phyloP scores from a whole-genome alignment of 2,329 filamentous ascomycete genomes.

The Talaromyces sp. region DNA sequence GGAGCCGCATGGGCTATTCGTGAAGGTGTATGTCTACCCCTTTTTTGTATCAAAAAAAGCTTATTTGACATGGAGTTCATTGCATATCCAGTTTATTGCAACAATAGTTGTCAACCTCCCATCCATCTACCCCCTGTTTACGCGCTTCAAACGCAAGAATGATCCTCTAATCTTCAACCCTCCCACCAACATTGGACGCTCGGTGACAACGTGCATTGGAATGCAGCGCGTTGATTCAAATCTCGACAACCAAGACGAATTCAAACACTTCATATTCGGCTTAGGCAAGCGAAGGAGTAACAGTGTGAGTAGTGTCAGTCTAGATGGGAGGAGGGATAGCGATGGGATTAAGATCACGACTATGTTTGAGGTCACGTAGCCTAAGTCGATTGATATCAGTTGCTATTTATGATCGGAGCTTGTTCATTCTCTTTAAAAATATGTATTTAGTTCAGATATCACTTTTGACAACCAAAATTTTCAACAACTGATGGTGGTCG shows the following conservation, averaged over 20 bases:
- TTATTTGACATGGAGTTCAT: not conserved
- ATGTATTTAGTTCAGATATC: not conserved
- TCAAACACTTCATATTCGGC: not conserved
- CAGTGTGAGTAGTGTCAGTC: constrained; percentile 4
- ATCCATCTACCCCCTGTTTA: constrained; percentile 37
- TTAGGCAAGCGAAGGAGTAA: not conserved
- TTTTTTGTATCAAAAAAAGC: not conserved
- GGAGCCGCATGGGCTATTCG: constrained; percentile 41
- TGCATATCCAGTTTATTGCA: constrained; percentile 38
- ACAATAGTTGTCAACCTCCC: constrained; percentile 41
- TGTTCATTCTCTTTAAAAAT: not conserved
- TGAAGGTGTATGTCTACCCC: constrained; percentile 18
- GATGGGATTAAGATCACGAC: constrained; percentile 17
- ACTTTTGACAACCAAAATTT: not conserved
- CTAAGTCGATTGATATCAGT: not conserved
- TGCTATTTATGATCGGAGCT: not conserved
- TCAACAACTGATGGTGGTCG: not conserved
- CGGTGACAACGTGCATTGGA: not conserved
- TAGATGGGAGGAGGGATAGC: constrained; percentile 10
- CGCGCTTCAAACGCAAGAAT: constrained; percentile 15
- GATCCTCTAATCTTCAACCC: constrained; percentile 7
- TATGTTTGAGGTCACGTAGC: constrained; percentile 14
- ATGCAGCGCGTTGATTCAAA: not conserved
- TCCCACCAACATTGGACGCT: constrained; percentile 8
- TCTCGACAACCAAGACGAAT: not conserved